phyloP scores from a whole-genome alignment of 2,329 filamentous ascomycete genomes.

The Pyricularia sp. region DNA sequence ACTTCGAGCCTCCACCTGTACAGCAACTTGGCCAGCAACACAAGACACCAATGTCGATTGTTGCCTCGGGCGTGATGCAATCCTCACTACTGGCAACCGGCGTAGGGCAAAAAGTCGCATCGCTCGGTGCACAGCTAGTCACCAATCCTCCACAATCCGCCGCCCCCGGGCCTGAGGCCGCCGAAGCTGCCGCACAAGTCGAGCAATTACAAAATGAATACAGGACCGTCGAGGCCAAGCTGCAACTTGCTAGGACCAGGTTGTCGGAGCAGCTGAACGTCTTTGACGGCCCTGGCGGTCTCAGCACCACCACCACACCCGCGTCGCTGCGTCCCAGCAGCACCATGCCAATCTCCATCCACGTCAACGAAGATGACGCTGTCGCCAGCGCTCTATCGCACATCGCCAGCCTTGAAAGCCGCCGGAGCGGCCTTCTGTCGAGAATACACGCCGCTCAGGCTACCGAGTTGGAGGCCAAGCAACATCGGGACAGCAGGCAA shows the following conservation, averaged over 20 bases:
- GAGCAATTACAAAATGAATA: background rate
- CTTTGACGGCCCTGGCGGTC: background rate
- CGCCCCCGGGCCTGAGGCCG: background rate
- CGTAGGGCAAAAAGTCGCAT: background rate
- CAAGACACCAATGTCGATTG: background rate
- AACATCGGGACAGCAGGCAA: background rate
- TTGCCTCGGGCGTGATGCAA: background rate
- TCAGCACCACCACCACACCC: background rate
- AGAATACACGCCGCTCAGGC: background rate
- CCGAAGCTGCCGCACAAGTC: background rate
- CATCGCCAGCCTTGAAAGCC: constrained; percentile 1
- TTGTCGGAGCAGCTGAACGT: constrained; percentile 1
- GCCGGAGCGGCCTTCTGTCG: background rate
- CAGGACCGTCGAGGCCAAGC: background rate
- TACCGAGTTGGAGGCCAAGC: background rate
- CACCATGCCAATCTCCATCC: background rate
- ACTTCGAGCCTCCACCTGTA: background rate
- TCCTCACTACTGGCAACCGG: background rate
- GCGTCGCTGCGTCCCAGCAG: constrained; percentile 2
- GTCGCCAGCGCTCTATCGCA: constrained; percentile 3
- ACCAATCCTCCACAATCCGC: background rate
- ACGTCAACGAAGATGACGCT: constrained; percentile 4
- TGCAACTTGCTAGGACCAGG: background rate
- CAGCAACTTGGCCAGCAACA: background rate
- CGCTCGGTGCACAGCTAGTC: background rate